Base-by-base conservation (phyloP, 805 yeast species). In the Spathaspora passalidarum region DNA sequence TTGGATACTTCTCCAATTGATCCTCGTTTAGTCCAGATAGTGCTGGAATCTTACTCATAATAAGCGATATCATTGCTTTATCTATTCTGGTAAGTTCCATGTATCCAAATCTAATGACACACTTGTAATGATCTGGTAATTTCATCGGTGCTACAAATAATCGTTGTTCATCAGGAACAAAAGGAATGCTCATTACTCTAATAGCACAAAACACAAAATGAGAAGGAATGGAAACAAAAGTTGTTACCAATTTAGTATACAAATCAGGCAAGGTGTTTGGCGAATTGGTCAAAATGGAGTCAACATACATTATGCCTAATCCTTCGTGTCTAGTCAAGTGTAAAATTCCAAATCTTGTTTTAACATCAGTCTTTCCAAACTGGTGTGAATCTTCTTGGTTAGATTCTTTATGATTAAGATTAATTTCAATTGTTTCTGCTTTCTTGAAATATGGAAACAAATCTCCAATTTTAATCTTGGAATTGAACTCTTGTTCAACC, bases 41-140 rank as follows among this genome's bases (percentile, higher is more conserved):
- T 5, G 17, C 26, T 42, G 14, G 51, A 50, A 23, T 49, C 59
- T 2, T 62, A 59, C 37, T 62, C 46, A 13, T 55, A 26, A 21
- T 47, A 23, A 38, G 43, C 37, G 63, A 47, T 7, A 65, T 63
- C 25, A 39, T 46, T n/a, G 55, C 43, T 29, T 51, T 55, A 42
- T 62, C 50, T 4, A 63, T 52, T 29, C 32, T 39, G 9, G 60
- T 55, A 14, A 55, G 55, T 35, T 74, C 78, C 76, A 73, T 73
- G 56, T 77, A 79, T 3, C 82, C 82, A 47, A 69, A 76, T 19
- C 78, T 62, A 6, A 78, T 51, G n/a, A 77, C 62, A 47, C 81
- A 76, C 47, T 76, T 61, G 61, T 72, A 74, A 51, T 76, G 75
- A 1, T 80, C 79, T 1, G 70, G 65, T 19, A 73, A 53, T 32